A percentile compares a stretch with the other conserved stretches of the same genome.
phyloP scores from a whole-genome alignment of 176 grass and related monocot genomes.

The Melocanna baccifera region DNA sequence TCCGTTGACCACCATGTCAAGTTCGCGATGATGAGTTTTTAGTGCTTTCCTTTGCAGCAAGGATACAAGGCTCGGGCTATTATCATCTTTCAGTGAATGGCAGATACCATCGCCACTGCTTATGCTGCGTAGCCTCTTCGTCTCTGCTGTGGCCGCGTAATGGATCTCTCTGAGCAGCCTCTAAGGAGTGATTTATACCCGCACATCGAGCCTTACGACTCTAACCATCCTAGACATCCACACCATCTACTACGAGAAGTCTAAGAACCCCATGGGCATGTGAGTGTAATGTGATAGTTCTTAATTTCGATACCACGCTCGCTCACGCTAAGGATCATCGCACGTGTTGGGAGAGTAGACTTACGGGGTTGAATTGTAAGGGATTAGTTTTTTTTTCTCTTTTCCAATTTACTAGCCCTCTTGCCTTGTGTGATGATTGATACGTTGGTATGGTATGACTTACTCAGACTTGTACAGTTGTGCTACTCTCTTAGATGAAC shows the following conservation, averaged over 20 bases:
- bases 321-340: neutral
- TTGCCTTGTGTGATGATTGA: neutral
- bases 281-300: conserved; percentile 27
- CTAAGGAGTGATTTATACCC: conserved; percentile 54
- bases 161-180: conserved; percentile 11
- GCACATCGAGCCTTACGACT: conserved; percentile 58
- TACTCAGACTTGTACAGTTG: neutral
- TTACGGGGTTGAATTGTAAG: neutral
- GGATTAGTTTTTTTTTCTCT: neutral
- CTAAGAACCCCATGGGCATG: conserved; percentile 74
- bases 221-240: conserved; percentile 72
- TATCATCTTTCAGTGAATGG: neutral
- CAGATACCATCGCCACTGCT: neutral
- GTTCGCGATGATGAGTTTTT: neutral
- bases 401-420: neutral
- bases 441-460: neutral
- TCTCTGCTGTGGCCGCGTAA: neutral
- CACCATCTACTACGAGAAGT: conserved; percentile 90
- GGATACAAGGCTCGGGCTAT: neutral
- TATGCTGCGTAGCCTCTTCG: neutral
- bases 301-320: neutral
- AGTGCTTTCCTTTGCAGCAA: neutral
- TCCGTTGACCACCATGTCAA: neutral
- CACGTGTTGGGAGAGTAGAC: neutral
- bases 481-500: neutral